Evolutionary conservation across 1,139 yeast species (phyloP).

Genomic region (Kodamaea ohmeri): DNA sequence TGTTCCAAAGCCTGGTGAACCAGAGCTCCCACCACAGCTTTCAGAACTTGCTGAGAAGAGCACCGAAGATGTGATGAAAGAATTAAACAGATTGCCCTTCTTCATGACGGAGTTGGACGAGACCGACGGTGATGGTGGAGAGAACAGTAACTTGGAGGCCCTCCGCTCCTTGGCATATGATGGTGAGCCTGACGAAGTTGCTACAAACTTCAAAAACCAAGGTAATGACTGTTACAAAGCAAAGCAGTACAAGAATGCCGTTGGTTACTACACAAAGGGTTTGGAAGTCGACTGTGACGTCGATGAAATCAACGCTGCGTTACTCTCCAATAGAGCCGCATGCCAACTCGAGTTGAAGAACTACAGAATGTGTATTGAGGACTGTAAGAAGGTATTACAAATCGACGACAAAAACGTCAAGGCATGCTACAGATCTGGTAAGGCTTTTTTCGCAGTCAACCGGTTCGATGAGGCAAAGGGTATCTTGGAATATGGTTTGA

Average conservation of each 20-base stretch:
- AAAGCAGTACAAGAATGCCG: slow-evolving; percentile 72
- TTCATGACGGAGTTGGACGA: slow-evolving; percentile 90
- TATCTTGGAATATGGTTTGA: slow-evolving; percentile 62
- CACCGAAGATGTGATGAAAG: slow-evolving; percentile 74
- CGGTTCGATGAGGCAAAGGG: slow-evolving; percentile 70
- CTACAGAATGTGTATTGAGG: slow-evolving; percentile 82
- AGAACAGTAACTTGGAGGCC: slow-evolving; percentile 77
- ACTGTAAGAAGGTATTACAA: slow-evolving; percentile 70
- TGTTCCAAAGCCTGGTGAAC: slow-evolving; percentile 74
- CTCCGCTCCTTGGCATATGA: slow-evolving; percentile 89
- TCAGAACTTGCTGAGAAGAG: slow-evolving; percentile 63
- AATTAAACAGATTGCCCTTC: slow-evolving; percentile 82
- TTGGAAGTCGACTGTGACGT: slow-evolving; percentile 65
- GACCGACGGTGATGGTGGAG: slow-evolving; percentile 75
- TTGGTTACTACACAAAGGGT: slow-evolving; percentile 77
- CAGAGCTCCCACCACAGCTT: slow-evolving; percentile 80
- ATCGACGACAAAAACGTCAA: slow-evolving; percentile 71
- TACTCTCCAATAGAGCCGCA: slow-evolving; percentile 83
- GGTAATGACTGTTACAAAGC: slow-evolving; percentile 83
- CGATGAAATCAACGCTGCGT: slow-evolving; percentile 51
- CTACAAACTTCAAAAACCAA: slow-evolving; percentile 84
- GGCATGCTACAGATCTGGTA: slow-evolving; percentile 83
- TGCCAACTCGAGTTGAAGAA: slow-evolving; percentile 84
- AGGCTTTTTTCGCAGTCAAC: slow-evolving; percentile 69
- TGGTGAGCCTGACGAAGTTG: slow-evolving; percentile 92